Evolutionary conservation across 2,329 filamentous ascomycete species (phyloP).

Genomic region (Aspergillus phoenicis): DNA sequence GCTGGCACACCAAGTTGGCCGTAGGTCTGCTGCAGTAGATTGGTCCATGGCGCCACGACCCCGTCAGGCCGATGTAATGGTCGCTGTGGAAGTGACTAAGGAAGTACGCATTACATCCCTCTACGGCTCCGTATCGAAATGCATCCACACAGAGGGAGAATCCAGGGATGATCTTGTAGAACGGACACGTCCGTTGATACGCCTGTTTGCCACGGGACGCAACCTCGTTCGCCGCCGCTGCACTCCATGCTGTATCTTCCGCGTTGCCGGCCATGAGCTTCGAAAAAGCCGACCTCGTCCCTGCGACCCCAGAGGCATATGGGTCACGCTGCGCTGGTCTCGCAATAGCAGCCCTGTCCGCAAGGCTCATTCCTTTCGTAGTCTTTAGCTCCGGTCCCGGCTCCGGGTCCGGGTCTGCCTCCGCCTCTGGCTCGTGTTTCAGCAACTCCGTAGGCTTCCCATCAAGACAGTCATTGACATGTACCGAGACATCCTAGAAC

Average conservation of each 20-base stretch:
- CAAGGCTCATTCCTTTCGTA: conserved; percentile 52
- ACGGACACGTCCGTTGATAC: conserved; percentile 88
- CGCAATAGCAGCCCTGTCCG: conserved; percentile 69
- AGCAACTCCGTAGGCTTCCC: conserved; percentile 66
- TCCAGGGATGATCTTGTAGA: conserved; percentile 96
- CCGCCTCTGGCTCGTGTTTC: conserved; percentile 14
- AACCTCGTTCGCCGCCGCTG: conserved; percentile 76
- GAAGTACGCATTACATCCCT: conserved; percentile 93
- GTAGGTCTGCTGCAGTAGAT: conserved; percentile 97
- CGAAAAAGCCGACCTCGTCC: conserved; percentile 73
- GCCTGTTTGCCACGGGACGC: conserved; percentile 81
- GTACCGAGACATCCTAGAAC: conserved; percentile 70
- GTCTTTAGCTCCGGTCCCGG: background rate
- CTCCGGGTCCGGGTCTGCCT: background rate
- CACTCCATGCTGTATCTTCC: conserved; percentile 87
- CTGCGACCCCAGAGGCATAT: conserved; percentile 56
- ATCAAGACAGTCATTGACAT: conserved; percentile 93
- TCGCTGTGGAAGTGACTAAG: conserved; percentile 98
- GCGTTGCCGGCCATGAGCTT: conserved; percentile 91
- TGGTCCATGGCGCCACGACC: conserved; percentile 86
- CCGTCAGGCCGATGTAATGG: conserved; percentile 89
- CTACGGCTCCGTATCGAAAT: conserved; percentile 89
- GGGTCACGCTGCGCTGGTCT: conserved; percentile 81
- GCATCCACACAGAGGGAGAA: conserved; percentile 94
- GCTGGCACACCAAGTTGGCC: conserved; percentile 81